Conservation (phyloP, 495 filamentous ascomycete genomes). For the Terfezia claveryi region DNA sequence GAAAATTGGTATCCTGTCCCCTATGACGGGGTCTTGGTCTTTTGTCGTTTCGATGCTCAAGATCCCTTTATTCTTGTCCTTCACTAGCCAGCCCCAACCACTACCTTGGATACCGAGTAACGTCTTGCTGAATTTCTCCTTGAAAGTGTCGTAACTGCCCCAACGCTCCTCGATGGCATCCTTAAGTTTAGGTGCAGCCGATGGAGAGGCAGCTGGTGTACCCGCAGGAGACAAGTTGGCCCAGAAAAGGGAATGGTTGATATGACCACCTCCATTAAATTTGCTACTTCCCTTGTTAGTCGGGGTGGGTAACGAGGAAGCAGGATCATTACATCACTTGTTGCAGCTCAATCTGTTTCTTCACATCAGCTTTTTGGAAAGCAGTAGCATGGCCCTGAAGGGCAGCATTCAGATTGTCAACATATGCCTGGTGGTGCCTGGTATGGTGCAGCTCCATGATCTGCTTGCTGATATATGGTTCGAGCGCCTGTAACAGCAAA, state of each 20-base stretch:
- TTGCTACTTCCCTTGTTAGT: background rate
- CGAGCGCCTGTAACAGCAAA: conserved; percentile 36
- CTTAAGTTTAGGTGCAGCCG: conserved; percentile 28
- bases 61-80: conserved; percentile 24
- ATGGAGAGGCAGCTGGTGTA: conserved; percentile 49
- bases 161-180: conserved; percentile 58
- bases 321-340: background rate
- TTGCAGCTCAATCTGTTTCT: background rate
- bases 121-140: conserved; percentile 65
- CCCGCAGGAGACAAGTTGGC: conserved; percentile 66
- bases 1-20: conserved; percentile 63
- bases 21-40: conserved; percentile 80
- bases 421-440: conserved; percentile 63
- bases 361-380: background rate
- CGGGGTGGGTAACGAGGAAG: no score
- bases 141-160: conserved; percentile 50
- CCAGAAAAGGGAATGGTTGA: conserved; percentile 95
- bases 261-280: conserved; percentile 40
- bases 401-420: conserved; percentile 40
- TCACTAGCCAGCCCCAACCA: conserved; percentile 91
- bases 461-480: conserved; percentile 81
- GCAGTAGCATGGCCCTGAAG: background rate
- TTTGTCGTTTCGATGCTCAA: background rate
- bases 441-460: conserved; percentile 85
- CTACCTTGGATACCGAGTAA: conserved; percentile 80